Percentiles rank a stretch among this genome's conserved stretches.
Conservation (phyloP, 1,284 basidiomycete species). For the Naganishia sp. region DNA sequence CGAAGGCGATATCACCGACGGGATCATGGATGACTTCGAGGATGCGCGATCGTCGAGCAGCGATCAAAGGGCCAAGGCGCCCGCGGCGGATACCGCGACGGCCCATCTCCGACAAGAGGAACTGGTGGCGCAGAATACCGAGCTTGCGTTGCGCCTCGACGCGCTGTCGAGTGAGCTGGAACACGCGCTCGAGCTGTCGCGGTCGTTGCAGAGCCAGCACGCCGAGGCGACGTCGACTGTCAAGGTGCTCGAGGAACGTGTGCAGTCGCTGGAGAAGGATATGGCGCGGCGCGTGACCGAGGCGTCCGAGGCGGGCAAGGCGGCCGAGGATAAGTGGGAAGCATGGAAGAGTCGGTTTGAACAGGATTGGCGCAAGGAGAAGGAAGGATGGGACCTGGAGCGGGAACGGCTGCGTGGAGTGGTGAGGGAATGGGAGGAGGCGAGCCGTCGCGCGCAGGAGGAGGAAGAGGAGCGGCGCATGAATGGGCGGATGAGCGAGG, state of each 20-base stretch:
- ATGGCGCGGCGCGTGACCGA: slow-evolving; percentile 56
- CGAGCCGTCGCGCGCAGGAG: slow-evolving; percentile 55
- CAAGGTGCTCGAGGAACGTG: slow-evolving; percentile 65
- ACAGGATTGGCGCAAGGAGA: slow-evolving; percentile 72
- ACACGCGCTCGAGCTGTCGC: slow-evolving; percentile 72
- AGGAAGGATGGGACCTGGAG: slow-evolving; percentile 79
- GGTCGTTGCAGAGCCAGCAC: slow-evolving; percentile 75
- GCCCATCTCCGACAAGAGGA: slow-evolving; percentile 35
- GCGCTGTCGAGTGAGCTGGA: slow-evolving; percentile 73
- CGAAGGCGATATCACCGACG: slow-evolving; percentile 37
- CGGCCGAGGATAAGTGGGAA: slow-evolving; percentile 72
- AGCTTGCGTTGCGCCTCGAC: slow-evolving; percentile 71
- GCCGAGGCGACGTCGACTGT: slow-evolving; percentile 76
- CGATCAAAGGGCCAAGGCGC: slow-evolving; percentile 24
- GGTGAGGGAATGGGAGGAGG: slow-evolving; percentile 78
- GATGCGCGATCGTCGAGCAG: slow-evolving; percentile 32
- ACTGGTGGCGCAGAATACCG: slow-evolving; percentile 58
- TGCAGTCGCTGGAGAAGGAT: slow-evolving; percentile 56
- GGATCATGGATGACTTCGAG: slow-evolving; percentile 28
- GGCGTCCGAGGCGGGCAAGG: slow-evolving; percentile 56
- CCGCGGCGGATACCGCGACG: slow-evolving; percentile 29
- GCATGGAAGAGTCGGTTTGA: slow-evolving; percentile 62
- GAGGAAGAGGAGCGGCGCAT: slow-evolving; percentile 54
- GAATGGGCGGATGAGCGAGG: slow-evolving; percentile 48
- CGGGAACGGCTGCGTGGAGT: slow-evolving; percentile 72